These are phyloP conservation scores for Aspergillus coremiiformis DNA, from an alignment of 495 filamentous ascomycete genomes.

Conservation along the genomic window DNA sequence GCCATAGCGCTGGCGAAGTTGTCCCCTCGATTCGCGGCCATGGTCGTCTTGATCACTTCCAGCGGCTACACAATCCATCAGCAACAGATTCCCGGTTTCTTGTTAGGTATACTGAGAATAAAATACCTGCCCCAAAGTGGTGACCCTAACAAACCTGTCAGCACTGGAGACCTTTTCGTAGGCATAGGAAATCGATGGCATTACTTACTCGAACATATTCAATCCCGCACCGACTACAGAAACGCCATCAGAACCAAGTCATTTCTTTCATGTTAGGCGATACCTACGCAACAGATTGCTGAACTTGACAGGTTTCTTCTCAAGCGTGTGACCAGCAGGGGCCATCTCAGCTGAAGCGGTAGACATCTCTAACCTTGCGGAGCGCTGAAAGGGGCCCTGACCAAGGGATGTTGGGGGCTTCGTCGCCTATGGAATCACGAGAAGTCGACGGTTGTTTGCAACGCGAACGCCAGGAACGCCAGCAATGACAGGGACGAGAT, in stretches of 20 bases:
- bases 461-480: slow-evolving; percentile 4
- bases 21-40: slow-evolving; percentile 92
- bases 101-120: background rate
- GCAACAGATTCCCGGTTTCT: slow-evolving; percentile 3
- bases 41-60: slow-evolving; percentile 98
- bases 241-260: slow-evolving; percentile 6
- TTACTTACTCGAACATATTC: slow-evolving; percentile 89
- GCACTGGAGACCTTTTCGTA: background rate
- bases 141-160: slow-evolving; percentile 53
- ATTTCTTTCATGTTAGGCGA: slow-evolving; percentile 12
- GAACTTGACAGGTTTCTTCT: slow-evolving; percentile 99
- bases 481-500: background rate
- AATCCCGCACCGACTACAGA: slow-evolving; percentile 76
- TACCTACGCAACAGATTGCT: slow-evolving; percentile 81
- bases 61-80: slow-evolving; percentile 56
- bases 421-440: slow-evolving; percentile 50
- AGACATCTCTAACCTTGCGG: slow-evolving; percentile 42
- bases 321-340: slow-evolving; percentile 45
- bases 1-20: slow-evolving; percentile 72
- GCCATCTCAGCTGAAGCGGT: slow-evolving; percentile 48
- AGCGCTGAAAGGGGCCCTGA: slow-evolving; percentile 68
- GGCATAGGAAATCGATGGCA: background rate
- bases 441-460: slow-evolving; percentile 12
- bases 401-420: slow-evolving; percentile 84
- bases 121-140: slow-evolving; percentile 71